Evolutionary conservation across 2,329 filamentous ascomycete species (phyloP), one percentile per base, ranked within the genome.

Genomic region (Trichophyton schoenleinii): DNA sequence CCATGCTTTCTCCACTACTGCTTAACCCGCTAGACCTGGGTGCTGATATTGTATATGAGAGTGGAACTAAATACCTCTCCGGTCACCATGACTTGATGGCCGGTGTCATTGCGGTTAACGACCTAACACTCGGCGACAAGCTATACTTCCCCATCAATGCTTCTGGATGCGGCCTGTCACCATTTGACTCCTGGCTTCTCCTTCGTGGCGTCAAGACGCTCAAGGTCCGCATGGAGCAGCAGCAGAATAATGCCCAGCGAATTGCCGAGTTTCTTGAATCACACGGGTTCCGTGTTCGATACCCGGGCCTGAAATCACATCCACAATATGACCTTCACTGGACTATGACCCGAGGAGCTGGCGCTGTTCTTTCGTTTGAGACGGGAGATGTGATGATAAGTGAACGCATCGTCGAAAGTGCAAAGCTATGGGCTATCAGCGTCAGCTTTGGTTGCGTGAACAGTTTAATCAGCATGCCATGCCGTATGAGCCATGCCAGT

Each of bases 21-120:
- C 87, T 87, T 70, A 97, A 96, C 76, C 94, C 94, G 4, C 83
- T 99, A 18, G 92, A 97, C 64, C 81, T 97, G 31, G 94, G 95
- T 62, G 91, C 92, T 15, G 94, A 99, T 70, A 88, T 99, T 67
- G 90, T 95, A 61, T 99, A 99, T 75, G 94, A 99, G 78, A 95
- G 89, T 28, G 94, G 94, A 61, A 99, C 94, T 25, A 99, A 99
- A 75, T 99, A 99, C 70, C 81, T 99, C 4, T 97, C 91, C 0
- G 94, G 94, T 36, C 94, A 99, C 74, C 94, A 99, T 79, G 95
- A 99, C 72, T 87, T 99, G 71, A 99, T 99, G 94, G 94, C 94
- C 8, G 94, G 95, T 65, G 91, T 99, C 34, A 88, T 99, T 66
- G 94, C 91, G 22, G 85, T 91, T 73, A 97, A 97, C 72, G 87